Base-by-base conservation (phyloP, 2,329 filamentous ascomycete species). In the Mycosphaerella arachidis region DNA sequence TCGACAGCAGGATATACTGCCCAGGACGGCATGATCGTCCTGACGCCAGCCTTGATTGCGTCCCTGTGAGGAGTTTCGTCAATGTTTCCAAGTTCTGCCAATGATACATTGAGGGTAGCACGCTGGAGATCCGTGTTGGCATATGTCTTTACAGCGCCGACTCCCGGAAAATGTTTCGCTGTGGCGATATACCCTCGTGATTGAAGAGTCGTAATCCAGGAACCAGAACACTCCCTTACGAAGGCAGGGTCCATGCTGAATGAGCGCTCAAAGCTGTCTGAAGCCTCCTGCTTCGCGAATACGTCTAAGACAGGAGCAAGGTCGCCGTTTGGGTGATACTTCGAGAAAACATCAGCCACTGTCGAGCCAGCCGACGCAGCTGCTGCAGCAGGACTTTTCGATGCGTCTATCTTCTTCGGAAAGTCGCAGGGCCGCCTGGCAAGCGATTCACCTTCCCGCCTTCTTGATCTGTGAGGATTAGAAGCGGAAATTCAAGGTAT, bases 11-110 rank as follows among this genome's bases (percentile, higher is more conserved):
- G 63, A 48, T 66, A 64, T 4, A 66, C 53, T 1, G 63, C 63
- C 63, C 63, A 66, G 2, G 51, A 58, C 4, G 61, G 48, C 63
- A 64, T 64, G 24, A 66, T 37, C 59, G 64, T 66, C 20, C 58
- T 58, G 2, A 66, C 43, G 0, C 56, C 53, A 1, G 31, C 40
- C 1, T 40, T 29, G 31, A 66, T 60, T 2, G 63, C 63, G 16
- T 51, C 52, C 12, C 43, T 45, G 33, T 62, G 64, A 5, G 61
- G 63, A n/a, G 48, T 31, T 57, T 60, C 56, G 37, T 64, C 63
- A 12, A 57, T 51, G 13, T 40, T 30, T 8, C 61, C 30, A 5
- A 66, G 40, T 16, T 24, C 63, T 55, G 1, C 57, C 56, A 4
- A 57, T 2, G 57, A 56, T 2, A 63, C 30, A 16, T 62, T 50